Percentiles rank a stretch among this genome's conserved stretches.
Evolutionary conservation across 2,329 filamentous ascomycete genomes (phyloP).

Genomic region (Aspergillus sclerotialis): DNA sequence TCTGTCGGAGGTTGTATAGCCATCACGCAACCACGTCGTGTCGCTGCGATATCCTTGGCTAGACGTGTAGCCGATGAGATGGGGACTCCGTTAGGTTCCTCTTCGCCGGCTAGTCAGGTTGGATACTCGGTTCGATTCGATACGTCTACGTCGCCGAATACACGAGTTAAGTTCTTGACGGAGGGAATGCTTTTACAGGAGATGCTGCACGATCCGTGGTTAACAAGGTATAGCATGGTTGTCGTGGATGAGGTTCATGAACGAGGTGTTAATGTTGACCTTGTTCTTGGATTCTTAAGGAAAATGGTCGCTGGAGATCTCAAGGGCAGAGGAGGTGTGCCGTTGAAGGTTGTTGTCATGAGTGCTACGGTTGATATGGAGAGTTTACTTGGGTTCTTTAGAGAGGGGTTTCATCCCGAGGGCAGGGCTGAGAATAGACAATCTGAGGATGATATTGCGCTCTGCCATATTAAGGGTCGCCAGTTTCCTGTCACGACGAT

Average conservation of each 20-base stretch:
- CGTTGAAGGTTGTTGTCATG: slow-evolving; percentile 90
- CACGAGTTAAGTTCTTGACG: slow-evolving; percentile 85
- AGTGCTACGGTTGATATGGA: slow-evolving; percentile 91
- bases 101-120: slow-evolving; percentile 58
- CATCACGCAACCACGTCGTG: slow-evolving; percentile 87
- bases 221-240: slow-evolving; percentile 80
- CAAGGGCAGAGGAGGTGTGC: slow-evolving; percentile 60
- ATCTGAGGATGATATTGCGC: slow-evolving; percentile 38
- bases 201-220: slow-evolving; percentile 73
- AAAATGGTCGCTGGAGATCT: slow-evolving; percentile 58
- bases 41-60: slow-evolving; percentile 87
- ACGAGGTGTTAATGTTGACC: slow-evolving; percentile 86
- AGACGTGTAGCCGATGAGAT: slow-evolving; percentile 80
- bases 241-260: slow-evolving; percentile 97
- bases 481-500: slow-evolving; percentile 76
- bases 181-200: slow-evolving; percentile 96
- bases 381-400: slow-evolving; percentile 69
- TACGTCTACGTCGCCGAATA: slow-evolving; percentile 71
- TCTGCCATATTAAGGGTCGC: slow-evolving; percentile 71
- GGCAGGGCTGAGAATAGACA: slow-evolving; percentile 6
- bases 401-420: slow-evolving; percentile 20
- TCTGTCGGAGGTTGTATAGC: slow-evolving; percentile 74
- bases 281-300: slow-evolving; percentile 81
- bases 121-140: slow-evolving; percentile 96
- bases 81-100: slow-evolving; percentile 56